Evolutionary conservation across 2,329 filamentous ascomycete species (phyloP).

Genomic region (Orbilia brochopaga): DNA sequence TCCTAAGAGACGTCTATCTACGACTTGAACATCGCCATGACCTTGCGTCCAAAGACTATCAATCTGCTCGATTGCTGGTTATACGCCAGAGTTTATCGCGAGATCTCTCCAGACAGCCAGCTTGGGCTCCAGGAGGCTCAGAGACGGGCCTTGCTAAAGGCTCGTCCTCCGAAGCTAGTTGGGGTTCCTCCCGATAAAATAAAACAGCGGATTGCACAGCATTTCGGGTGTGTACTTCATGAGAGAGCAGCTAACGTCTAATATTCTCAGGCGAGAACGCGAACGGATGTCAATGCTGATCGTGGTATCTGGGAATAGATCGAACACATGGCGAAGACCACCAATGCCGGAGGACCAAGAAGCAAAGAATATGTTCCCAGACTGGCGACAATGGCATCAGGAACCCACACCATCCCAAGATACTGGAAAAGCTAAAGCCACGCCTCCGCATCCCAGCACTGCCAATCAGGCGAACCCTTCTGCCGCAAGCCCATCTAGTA

Average conservation of each 20-base stretch:
- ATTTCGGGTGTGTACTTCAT: not conserved
- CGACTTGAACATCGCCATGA: not conserved
- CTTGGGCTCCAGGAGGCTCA: not conserved
- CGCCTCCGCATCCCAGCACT: not conserved
- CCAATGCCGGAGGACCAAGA: not conserved
- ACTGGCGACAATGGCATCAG: not conserved
- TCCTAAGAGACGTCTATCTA: too few relatives aligned
- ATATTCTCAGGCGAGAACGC: too few relatives aligned
- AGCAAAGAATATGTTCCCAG: not conserved
- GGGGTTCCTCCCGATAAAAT: not conserved
- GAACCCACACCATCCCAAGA: not conserved
- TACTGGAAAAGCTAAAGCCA: too few relatives aligned
- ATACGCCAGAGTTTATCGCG: not conserved
- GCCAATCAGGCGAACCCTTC: too few relatives aligned
- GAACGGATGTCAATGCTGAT: not conserved
- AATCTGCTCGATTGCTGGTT: not conserved
- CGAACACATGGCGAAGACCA: not conserved
- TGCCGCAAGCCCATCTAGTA: too few relatives aligned
- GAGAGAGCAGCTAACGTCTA: too few relatives aligned
- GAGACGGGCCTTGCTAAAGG: not conserved
- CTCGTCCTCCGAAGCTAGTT: not conserved
- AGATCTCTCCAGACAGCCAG: not conserved
- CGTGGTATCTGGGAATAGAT: not conserved
- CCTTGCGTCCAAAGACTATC: not conserved
- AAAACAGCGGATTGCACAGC: not conserved